Evolutionary conservation across 1,139 yeast genomes (phyloP).

Genomic region (Scheffersomyces insectosa): DNA sequence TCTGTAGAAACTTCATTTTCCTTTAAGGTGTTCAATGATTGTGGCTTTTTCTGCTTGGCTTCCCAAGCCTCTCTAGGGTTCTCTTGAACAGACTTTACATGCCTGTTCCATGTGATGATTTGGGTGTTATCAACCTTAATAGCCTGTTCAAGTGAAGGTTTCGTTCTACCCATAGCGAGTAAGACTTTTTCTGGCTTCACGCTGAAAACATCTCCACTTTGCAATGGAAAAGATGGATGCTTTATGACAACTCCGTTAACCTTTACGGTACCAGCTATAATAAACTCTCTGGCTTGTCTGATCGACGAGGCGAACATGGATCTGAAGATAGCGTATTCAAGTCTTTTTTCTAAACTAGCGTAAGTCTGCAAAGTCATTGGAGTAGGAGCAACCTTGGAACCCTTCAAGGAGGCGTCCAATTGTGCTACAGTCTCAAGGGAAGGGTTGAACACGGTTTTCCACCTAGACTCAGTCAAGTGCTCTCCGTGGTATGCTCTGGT

Average conservation of each 20-base stretch:
- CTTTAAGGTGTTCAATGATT: conserved; percentile 33
- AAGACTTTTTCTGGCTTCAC: conserved; percentile 87
- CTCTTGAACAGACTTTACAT: conserved; percentile 56
- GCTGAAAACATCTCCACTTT: conserved; percentile 83
- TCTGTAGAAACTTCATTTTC: conserved; percentile 13
- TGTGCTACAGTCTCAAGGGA: conserved; percentile 83
- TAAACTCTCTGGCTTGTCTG: conserved; percentile 91
- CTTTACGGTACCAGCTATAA: conserved; percentile 76
- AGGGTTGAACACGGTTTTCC: conserved; percentile 71
- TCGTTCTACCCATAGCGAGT: conserved; percentile 78
- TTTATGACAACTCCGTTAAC: conserved; percentile 81
- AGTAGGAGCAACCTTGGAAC: conserved; percentile 53
- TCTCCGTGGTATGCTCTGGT: conserved; percentile 97
- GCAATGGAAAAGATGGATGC: conserved; percentile 78
- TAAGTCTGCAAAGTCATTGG: conserved; percentile 89
- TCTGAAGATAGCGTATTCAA: conserved; percentile 88
- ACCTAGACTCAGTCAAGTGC: conserved; percentile 80
- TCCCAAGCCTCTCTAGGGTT: conserved; percentile 64
- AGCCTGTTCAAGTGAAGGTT: conserved; percentile 73
- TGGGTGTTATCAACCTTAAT: conserved; percentile 70
- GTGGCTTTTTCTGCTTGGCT: conserved; percentile 47
- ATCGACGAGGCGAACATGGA: conserved; percentile 91
- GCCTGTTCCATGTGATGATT: conserved; percentile 72
- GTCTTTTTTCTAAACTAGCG: conserved; percentile 83
- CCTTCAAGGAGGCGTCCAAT: conserved; percentile 72